Evolutionary conservation across 1,284 basidiomycete genomes (phyloP).

Genomic region (Apiotrichum gracile): DNA sequence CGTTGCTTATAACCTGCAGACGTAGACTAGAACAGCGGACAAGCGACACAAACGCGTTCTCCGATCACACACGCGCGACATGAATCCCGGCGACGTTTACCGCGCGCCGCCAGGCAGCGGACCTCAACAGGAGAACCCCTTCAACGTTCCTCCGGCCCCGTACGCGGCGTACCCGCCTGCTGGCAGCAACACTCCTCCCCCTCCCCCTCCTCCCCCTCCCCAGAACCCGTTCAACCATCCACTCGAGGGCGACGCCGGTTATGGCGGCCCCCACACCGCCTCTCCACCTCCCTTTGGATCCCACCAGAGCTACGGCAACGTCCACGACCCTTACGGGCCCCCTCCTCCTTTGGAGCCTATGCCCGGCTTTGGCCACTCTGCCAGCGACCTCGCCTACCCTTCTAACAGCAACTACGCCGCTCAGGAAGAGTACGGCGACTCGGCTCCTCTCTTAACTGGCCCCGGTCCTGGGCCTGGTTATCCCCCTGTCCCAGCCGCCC

Average conservation of each 20-base stretch:
- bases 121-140: constrained; percentile 1
- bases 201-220: not conserved
- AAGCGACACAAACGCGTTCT: not conserved
- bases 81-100: constrained; percentile 13
- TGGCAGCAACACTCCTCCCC: not conserved
- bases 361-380: too few relatives aligned
- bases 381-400: not conserved
- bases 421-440: constrained; percentile 34
- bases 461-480: constrained; percentile 20
- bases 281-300: not conserved
- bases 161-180: constrained; percentile 1
- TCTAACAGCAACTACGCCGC: not conserved
- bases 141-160: not conserved
- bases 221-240: constrained; percentile 11
- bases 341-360: not conserved
- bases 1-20: too few relatives aligned
- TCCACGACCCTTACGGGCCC: too few relatives aligned
- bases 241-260: not conserved
- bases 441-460: constrained; percentile 33
- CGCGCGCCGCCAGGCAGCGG: constrained; percentile 5
- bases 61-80: not conserved
- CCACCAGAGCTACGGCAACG: not conserved
- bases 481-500: too few relatives aligned
- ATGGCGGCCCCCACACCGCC: not conserved
- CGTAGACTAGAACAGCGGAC: too few relatives aligned